A percentile compares a stretch with the other conserved stretches of the same genome.
These are phyloP conservation scores for Globisporangium spiculum DNA, from an alignment of 352 stramenopile species.

Conservation along the genomic window DNA sequence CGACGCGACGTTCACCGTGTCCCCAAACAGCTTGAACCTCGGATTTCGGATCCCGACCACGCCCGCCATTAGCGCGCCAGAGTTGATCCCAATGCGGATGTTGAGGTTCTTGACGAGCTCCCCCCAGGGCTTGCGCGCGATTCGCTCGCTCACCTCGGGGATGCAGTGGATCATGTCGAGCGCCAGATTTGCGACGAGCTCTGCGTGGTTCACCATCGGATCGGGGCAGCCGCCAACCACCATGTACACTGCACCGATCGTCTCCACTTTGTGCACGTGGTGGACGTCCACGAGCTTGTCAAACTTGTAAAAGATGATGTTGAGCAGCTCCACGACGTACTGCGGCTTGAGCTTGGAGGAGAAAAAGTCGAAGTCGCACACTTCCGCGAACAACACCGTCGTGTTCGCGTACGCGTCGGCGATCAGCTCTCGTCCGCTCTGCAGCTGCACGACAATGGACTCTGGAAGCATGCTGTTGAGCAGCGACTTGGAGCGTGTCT, in stretches of 20 bases:
- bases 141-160: constrained; percentile 67
- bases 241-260: constrained; percentile 90
- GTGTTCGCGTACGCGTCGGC: constrained; percentile 72
- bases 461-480: constrained; percentile 85
- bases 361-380: constrained; percentile 86
- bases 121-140: constrained; percentile 70
- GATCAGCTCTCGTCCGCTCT: constrained; percentile 79
- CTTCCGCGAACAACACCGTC: constrained; percentile 78
- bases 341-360: constrained; percentile 74
- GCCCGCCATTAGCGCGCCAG: constrained; percentile 76
- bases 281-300: constrained; percentile 86
- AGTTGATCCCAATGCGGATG: constrained; percentile 88
- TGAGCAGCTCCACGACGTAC: constrained; percentile 86
- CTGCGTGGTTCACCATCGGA: constrained; percentile 64
- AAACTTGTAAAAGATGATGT: constrained; percentile 89
- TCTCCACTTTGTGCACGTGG: constrained; percentile 90
- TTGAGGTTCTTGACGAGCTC: constrained; percentile 69
- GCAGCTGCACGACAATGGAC: constrained; percentile 70
- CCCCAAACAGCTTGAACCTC: constrained; percentile 87
- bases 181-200: constrained; percentile 78
- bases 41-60: constrained; percentile 84
- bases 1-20: constrained; percentile 85
- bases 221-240: constrained; percentile 80
- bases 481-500: constrained; percentile 71
- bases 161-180: constrained; percentile 80